Conservation (phyloP, 208 protist species). For the Trypanosoma boissoni region DNA sequence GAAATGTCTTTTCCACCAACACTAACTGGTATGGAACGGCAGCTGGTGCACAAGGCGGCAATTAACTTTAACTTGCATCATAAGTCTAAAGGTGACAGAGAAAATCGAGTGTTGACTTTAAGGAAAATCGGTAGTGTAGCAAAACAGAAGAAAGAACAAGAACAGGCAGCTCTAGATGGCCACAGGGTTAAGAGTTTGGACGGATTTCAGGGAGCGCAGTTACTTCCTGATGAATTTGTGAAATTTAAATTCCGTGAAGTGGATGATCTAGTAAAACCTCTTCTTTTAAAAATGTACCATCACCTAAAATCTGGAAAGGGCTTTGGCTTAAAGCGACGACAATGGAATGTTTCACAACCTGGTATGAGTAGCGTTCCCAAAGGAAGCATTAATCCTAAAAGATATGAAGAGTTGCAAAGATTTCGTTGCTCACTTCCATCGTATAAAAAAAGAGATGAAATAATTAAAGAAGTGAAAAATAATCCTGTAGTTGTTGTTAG, state of each 20-base stretch:
- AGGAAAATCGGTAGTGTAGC: conserved; percentile 45
- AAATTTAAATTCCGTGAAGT: conserved; percentile 30
- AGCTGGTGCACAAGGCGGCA: conserved; percentile 64
- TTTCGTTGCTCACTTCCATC: conserved; percentile 64
- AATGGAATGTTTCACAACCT: conserved; percentile 39
- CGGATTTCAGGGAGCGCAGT: conserved; percentile 78
- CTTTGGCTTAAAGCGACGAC: conserved; percentile 12
- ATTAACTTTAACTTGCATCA: conserved; percentile 69
- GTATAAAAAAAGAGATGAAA: conserved; percentile 42
- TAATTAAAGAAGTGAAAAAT: conserved; percentile 51
- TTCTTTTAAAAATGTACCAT: conserved; percentile 47
- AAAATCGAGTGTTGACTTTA: conserved; percentile 47
- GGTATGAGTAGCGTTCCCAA: conserved; percentile 34
- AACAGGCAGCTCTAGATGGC: conserved; percentile 33
- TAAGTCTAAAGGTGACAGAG: conserved; percentile 51
- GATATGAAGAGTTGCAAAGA: conserved; percentile 35
- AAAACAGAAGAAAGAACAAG: conserved; percentile 30
- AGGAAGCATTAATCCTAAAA: conserved; percentile 6
- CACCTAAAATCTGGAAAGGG: conserved; percentile 41
- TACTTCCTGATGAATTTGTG: conserved; percentile 44
- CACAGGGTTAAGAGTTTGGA: conserved; percentile 60
- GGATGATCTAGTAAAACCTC: conserved; percentile 22
- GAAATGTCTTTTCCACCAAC: conserved; percentile 72
- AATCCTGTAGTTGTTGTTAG: conserved; percentile 86
- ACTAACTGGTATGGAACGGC: conserved; percentile 50